These are phyloP conservation scores for Fusarium paranaense DNA, from an alignment of 2,329 filamentous ascomycete genomes.

Conservation along the genomic window DNA sequence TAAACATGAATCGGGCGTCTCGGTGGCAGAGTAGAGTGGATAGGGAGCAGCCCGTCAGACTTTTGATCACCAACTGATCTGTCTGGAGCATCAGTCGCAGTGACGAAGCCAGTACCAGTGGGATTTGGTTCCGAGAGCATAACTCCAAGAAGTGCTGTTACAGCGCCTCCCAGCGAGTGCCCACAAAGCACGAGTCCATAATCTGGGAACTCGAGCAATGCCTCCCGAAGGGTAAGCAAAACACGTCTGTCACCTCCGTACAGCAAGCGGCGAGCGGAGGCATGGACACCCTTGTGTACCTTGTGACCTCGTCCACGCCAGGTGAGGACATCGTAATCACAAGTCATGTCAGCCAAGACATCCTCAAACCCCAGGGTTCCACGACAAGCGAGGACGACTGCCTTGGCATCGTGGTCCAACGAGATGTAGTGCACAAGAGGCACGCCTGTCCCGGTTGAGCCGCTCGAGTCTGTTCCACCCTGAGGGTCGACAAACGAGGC, in stretches of 20 bases:
- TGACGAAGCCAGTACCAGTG: conserved; percentile 70
- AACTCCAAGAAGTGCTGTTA: conserved; percentile 76
- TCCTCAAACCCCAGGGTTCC: conserved; percentile 81
- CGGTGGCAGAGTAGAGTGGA: conserved; percentile 67
- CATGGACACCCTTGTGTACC: conserved; percentile 80
- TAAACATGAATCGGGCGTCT: conserved; percentile 82
- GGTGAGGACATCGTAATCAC: conserved; percentile 74
- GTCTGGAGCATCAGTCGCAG: conserved; percentile 62
- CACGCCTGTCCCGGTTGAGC: conserved; percentile 73
- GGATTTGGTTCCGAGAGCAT: conserved; percentile 75
- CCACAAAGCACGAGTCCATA: conserved; percentile 78
- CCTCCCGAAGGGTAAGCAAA: conserved; percentile 73
- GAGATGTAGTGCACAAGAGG: conserved; percentile 80
- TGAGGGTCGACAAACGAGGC: conserved; percentile 78
- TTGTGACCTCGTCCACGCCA: conserved; percentile 75
- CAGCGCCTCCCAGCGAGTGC: conserved; percentile 76
- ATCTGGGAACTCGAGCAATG: conserved; percentile 73
- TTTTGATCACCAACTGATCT: conserved; percentile 53
- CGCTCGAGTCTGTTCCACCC: conserved; percentile 73
- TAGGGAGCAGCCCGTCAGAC: conserved; percentile 38
- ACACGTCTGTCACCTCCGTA: conserved; percentile 76
- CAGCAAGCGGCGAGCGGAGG: conserved; percentile 74
- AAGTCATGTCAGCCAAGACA: conserved; percentile 78
- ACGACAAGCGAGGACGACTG: conserved; percentile 78
- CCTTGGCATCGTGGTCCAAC: conserved; percentile 77